Conservation (phyloP, 1,139 yeast genomes). For the Scheffersomyces parashehatae region DNA sequence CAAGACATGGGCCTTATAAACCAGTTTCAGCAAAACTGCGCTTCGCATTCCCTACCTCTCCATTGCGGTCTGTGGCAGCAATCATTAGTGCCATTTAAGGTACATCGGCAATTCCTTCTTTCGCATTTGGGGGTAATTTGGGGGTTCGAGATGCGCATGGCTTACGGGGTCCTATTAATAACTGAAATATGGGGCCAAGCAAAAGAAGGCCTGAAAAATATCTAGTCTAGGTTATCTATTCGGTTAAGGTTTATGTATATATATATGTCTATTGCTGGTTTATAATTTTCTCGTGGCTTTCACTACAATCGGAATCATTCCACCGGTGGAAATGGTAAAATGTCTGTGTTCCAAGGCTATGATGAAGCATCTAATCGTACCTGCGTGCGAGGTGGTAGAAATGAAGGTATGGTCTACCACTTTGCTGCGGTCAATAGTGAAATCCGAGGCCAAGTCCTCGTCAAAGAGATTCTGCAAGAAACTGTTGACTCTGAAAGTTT, state of each 20-base stretch:
- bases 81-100: no score
- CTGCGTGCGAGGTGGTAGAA: constrained; percentile 29
- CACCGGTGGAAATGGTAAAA: constrained; percentile 32
- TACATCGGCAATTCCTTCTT: no score
- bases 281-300: constrained; percentile 17
- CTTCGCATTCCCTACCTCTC: no score
- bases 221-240: neutral
- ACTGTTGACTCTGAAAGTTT: constrained; percentile 19
- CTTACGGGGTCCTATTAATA: no score
- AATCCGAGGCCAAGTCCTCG: constrained; percentile 16
- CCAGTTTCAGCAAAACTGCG: no score
- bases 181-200: no score
- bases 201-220: neutral
- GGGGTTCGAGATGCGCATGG: no score
- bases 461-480: constrained; percentile 22
- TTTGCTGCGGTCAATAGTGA: constrained; percentile 13
- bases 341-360: constrained; percentile 23
- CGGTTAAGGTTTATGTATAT: neutral
- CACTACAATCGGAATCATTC: constrained; percentile 29
- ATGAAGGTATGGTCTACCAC: constrained; percentile 16
- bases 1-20: no score
- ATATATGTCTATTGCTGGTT: neutral
- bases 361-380: constrained; percentile 23
- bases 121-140: no score
- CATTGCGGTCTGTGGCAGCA: no score